A percentile compares a stretch with the other conserved stretches of the same genome.
Conservation (phyloP, 2,329 filamentous ascomycete species). For the Diaporthe vexans region DNA sequence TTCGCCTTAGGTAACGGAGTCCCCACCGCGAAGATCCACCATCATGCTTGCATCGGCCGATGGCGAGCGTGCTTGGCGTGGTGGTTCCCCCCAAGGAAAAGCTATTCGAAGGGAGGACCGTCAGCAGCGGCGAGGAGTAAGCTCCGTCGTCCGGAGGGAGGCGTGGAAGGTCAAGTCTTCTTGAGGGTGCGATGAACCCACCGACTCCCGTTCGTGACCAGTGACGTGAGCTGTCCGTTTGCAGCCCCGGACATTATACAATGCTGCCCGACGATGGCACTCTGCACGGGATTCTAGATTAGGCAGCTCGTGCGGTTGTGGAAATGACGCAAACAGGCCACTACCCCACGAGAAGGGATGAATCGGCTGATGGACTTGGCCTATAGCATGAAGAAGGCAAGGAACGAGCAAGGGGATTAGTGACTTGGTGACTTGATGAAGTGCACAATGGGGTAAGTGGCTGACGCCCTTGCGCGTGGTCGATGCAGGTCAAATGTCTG, state of each 20-base stretch:
- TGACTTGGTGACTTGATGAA: conserved; percentile 11
- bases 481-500: conserved; percentile 21
- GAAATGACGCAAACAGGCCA: conserved; percentile 33
- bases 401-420: conserved; percentile 13
- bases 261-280: conserved; percentile 29
- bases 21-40: conserved; percentile 20
- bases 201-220: conserved; percentile 1
- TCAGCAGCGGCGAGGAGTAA: neutral
- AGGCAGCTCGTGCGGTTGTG: conserved; percentile 24
- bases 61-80: conserved; percentile 26
- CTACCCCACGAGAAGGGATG: conserved; percentile 26
- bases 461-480: conserved; percentile 20
- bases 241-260: conserved; percentile 16
- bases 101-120: neutral
- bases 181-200: conserved; percentile 9
- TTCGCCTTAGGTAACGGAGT: conserved; percentile 25
- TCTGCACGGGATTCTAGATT: conserved; percentile 26
- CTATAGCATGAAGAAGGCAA: conserved; percentile 20
- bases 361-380: conserved; percentile 21
- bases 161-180: neutral
- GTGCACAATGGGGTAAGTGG: conserved; percentile 7
- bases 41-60: conserved; percentile 28
- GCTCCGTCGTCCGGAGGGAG: conserved; percentile 29
- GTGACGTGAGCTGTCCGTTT: conserved; percentile 3
- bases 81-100: conserved; percentile 7